Base-by-base conservation (phyloP, 2,329 filamentous ascomycete genomes). In the Capronia epimyces region DNA sequence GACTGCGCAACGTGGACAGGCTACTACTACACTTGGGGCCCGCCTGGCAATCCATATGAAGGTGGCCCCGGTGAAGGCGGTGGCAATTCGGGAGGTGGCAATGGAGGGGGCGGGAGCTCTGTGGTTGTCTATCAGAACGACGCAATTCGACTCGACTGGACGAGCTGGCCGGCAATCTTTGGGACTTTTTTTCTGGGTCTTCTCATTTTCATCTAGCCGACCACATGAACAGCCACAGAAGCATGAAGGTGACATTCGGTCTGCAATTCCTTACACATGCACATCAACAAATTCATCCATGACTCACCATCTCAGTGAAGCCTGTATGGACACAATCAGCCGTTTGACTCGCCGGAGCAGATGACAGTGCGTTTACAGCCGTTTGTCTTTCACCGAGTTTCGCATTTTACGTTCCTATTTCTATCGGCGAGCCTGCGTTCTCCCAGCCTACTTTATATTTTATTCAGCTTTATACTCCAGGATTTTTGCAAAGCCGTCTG, bases 1-100 rank as follows among this genome's bases (percentile, higher is more conserved):
- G 53, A 63, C 43, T 63, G 60, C 46, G 60, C 56, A 9, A 57
- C 55, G 27, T 63, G 60, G 60, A 62, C 60, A 5, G 60, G 60
- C 10, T 63, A 63, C 31, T 59, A 60, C 36, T 63, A 62, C 39
- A 62, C 58, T 24, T 63, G 60, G 60, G 60, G 60, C 15, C 59
- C 59, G 6, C 16, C 56, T 24, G 60, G 53, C 22, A 53, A 60
- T 48, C 56, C 53, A 2, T 57, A 60, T 21, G 40, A 49, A 49
- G 57, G 59, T 43, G 53, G 58, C 13, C 57, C 59, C 8, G 39
- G 39, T 13, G 51, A 51, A 32, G 55, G 57, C 9, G 52, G 46
- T 43, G 46, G 46, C 20, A 29, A 40, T 20, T 55, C 43, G 5
- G 58, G 49, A 13, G 47, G 36, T 31, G 45, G 41, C 7, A 31